Evolutionary conservation across 2,329 filamentous ascomycete genomes (phyloP).

Genomic region (Aspergillus piperis): DNA sequence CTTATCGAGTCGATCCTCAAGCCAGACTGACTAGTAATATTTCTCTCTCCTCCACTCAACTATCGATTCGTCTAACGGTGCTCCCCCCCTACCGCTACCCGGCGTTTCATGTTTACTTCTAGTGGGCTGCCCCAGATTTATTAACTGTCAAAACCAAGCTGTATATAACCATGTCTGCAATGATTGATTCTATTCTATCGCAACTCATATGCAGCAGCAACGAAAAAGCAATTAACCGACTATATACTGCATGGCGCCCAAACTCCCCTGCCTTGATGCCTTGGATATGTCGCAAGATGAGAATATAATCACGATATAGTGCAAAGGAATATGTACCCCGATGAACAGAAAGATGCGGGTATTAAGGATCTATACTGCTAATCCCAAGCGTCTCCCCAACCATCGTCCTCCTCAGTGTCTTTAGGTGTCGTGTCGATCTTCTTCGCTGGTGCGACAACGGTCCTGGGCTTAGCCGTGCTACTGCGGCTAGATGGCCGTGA

Average conservation of each 20-base stretch:
- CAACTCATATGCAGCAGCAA: slow-evolving; percentile 5
- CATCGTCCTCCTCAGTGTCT: slow-evolving; percentile 46
- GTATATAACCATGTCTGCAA: neutral
- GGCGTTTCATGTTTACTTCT: neutral
- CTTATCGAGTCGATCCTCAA: neutral
- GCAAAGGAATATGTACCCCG: no score
- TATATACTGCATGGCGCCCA: neutral
- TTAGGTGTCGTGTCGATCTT: slow-evolving; percentile 69
- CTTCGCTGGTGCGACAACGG: slow-evolving; percentile 55
- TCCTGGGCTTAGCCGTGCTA: slow-evolving; percentile 50
- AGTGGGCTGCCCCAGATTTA: neutral
- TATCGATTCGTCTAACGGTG: neutral
- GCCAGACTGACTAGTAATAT: neutral
- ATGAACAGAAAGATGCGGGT: no score
- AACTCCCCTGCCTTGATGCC: neutral
- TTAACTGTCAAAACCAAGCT: neutral
- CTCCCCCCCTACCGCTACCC: no score
- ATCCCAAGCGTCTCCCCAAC: slow-evolving; percentile 53
- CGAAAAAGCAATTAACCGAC: neutral
- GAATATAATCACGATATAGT: neutral
- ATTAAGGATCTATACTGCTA: slow-evolving; percentile 19
- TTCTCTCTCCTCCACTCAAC: neutral
- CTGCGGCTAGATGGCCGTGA: slow-evolving; percentile 42
- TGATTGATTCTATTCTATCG: neutral
- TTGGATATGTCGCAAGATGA: neutral